Conservation (phyloP, 2,329 filamentous ascomycete species). For the Paecilomyces niveus region DNA sequence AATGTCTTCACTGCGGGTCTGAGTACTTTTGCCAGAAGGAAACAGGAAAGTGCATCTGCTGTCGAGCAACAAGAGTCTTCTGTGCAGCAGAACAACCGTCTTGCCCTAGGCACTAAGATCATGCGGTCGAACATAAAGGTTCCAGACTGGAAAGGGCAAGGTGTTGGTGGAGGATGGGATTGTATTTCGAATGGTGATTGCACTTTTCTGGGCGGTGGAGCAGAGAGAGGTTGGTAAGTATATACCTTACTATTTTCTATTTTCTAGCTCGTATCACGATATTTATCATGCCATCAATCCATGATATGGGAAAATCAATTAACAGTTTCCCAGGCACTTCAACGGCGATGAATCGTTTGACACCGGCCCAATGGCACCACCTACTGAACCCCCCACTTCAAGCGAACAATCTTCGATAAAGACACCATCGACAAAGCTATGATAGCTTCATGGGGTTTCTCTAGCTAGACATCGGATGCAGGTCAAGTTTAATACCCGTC, state of each 20-base stretch:
- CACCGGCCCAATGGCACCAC: slow-evolving; percentile 22
- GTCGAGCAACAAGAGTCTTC: not conserved
- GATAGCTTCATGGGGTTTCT: not conserved
- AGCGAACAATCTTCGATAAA: not conserved
- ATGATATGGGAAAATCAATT: not conserved
- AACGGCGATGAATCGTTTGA: slow-evolving; percentile 41
- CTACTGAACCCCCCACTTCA: slow-evolving; percentile 10
- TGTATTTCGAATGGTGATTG: slow-evolving; percentile 79
- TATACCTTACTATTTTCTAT: slow-evolving; percentile 17
- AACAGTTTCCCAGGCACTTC: slow-evolving; percentile 32
- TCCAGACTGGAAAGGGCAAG: slow-evolving; percentile 51
- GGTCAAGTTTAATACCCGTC: not conserved
- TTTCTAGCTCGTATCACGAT: slow-evolving; percentile 1
- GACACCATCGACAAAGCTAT: not conserved
- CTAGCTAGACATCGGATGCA: not conserved
- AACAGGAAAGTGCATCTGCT: slow-evolving; percentile 6
- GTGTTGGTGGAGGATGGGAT: slow-evolving; percentile 70
- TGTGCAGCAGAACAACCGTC: slow-evolving; percentile 18
- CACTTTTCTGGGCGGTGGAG: slow-evolving; percentile 68
- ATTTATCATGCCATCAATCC: not conserved
- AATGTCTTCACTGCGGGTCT: slow-evolving; percentile 75
- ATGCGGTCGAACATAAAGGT: slow-evolving; percentile 13
- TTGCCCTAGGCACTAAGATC: slow-evolving; percentile 24
- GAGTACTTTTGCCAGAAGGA: slow-evolving; percentile 55
- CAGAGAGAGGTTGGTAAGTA: slow-evolving; percentile 79